A percentile compares a stretch with the other conserved stretches of the same genome.
Evolutionary conservation across 2,329 filamentous ascomycete species (phyloP).

Genomic region (Zasmidium angulare): DNA sequence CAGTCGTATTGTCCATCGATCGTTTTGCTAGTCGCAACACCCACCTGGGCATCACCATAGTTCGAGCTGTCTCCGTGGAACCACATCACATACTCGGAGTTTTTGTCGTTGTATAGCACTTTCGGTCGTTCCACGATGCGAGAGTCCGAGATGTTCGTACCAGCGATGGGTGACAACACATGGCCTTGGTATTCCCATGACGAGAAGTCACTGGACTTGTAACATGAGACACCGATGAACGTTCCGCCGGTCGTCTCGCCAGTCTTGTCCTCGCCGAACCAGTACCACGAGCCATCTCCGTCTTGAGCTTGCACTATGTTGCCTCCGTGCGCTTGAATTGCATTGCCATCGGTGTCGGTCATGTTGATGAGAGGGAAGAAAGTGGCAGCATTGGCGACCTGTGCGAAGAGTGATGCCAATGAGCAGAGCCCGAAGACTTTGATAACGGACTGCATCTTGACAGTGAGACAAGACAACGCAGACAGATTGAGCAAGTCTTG

Average conservation of each 20-base stretch:
- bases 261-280: constrained; percentile 69
- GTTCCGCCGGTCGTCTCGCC: constrained; percentile 47
- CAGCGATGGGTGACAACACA: constrained; percentile 53
- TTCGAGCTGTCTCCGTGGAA: constrained; percentile 64
- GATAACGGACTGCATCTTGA: neutral
- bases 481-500: neutral
- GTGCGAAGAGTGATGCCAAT: neutral
- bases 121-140: constrained; percentile 68
- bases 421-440: constrained; percentile 5
- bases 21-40: constrained; percentile 59
- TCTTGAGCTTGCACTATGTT: constrained; percentile 57
- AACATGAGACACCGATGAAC: constrained; percentile 68
- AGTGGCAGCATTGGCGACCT: constrained; percentile 14
- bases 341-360: constrained; percentile 44
- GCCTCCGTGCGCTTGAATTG: constrained; percentile 66
- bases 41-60: constrained; percentile 65
- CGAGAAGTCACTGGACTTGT: constrained; percentile 62
- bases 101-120: constrained; percentile 66
- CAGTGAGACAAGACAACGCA: neutral
- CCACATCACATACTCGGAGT: constrained; percentile 65
- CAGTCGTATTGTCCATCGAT: constrained; percentile 63
- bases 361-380: constrained; percentile 30
- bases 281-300: constrained; percentile 59
- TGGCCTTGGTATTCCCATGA: constrained; percentile 64
- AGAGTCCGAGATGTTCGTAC: constrained; percentile 35